Evolutionary conservation across 2,329 filamentous ascomycete species (phyloP), one percentile per base, ranked within the genome.

Genomic region (Tympanopsis confertula): DNA sequence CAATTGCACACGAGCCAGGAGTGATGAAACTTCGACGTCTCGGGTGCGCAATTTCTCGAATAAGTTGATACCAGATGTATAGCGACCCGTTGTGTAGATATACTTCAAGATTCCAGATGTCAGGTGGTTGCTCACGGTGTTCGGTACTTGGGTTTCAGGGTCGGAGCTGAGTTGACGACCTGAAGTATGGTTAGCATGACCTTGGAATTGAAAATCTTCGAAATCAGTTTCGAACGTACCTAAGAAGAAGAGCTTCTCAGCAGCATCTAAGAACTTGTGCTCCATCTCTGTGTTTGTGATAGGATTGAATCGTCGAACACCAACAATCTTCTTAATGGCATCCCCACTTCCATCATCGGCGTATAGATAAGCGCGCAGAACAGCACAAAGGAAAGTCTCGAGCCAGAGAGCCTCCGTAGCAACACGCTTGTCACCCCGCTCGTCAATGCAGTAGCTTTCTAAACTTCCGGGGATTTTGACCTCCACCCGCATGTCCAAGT

Each of bases 211-310:
- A 35, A 15, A 18, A 14, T 22, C 18, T 10, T 2, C 17, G 15
- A 22, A 14, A 10, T 18, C 17, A 13, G 19, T 5, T 20, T 18
- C 13, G 17, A 20, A 44, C 57, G 39, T 59, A 86, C 87, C 89
- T 61, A 84, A 78, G 63, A 96, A 96, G 62, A 98, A 98, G 20
- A 98, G 69, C 50, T 84, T 82, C 61, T 98, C 91, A 10, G 91
- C 91, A 15, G 91, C 86, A 51, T 94, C 84, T 30, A 98, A 68
- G 56, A 98, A 98, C 46, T 86, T 86, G 55, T 98, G 91, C 60
- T 98, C 91, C 42, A 86, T 87, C 58, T 98, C 91, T n/a, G 91
- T 96, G 58, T 85, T 96, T 35, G 87, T 95, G 43, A 98, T 86
- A 1, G 91, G 91, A 54, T 98, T 98, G 70, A 98, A 96, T 44